These are phyloP conservation scores for Aulographum hederae DNA, from an alignment of 2,329 filamentous ascomycete genomes.

Conservation along the genomic window DNA sequence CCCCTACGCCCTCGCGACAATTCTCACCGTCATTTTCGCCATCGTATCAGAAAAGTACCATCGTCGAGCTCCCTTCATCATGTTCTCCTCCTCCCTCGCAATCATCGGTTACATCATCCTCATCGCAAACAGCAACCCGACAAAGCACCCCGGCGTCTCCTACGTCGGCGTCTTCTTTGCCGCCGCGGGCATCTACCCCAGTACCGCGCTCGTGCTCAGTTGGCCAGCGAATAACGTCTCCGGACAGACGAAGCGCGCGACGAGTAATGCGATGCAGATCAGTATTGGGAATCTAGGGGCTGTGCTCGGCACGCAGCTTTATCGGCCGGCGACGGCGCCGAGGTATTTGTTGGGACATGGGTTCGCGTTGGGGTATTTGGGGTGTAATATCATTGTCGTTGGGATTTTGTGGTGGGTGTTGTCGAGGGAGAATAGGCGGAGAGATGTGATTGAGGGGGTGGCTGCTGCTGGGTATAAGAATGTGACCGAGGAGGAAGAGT, in stretches of 20 bases:
- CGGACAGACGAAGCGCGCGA: slow-evolving; percentile 33
- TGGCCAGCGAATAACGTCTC: slow-evolving; percentile 36
- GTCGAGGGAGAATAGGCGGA: slow-evolving; percentile 36
- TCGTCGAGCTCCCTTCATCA: slow-evolving; percentile 44
- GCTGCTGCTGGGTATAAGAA: slow-evolving; percentile 23
- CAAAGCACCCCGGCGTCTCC: slow-evolving; percentile 30
- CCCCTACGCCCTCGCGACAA: slow-evolving; percentile 20
- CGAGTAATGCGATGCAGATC: slow-evolving; percentile 30
- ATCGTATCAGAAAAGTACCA: slow-evolving; percentile 39
- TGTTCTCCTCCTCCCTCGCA: slow-evolving; percentile 39
- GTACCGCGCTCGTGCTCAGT: slow-evolving; percentile 24
- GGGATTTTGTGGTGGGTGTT: slow-evolving; percentile 34
- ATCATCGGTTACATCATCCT: slow-evolving; percentile 52
- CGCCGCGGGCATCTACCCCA: slow-evolving; percentile 3
- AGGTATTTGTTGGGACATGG: slow-evolving; percentile 32
- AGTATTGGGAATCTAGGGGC: slow-evolving; percentile 23
- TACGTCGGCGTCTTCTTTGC: slow-evolving; percentile 10
- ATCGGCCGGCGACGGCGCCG: slow-evolving; percentile 32
- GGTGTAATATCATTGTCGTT: slow-evolving; percentile 40
- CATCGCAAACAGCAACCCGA: slow-evolving; percentile 45
- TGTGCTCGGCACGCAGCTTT: slow-evolving; percentile 54
- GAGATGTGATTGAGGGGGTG: slow-evolving; percentile 25
- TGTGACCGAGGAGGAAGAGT: slow-evolving; percentile 33
- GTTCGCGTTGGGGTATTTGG: slow-evolving; percentile 35
- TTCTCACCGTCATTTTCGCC: slow-evolving; percentile 28